Percentiles rank a stretch among this genome's conserved stretches.
These are phyloP conservation scores for Fonsecaea pedrosoi DNA, from an alignment of 2,329 filamentous ascomycete species.

Conservation along the genomic window DNA sequence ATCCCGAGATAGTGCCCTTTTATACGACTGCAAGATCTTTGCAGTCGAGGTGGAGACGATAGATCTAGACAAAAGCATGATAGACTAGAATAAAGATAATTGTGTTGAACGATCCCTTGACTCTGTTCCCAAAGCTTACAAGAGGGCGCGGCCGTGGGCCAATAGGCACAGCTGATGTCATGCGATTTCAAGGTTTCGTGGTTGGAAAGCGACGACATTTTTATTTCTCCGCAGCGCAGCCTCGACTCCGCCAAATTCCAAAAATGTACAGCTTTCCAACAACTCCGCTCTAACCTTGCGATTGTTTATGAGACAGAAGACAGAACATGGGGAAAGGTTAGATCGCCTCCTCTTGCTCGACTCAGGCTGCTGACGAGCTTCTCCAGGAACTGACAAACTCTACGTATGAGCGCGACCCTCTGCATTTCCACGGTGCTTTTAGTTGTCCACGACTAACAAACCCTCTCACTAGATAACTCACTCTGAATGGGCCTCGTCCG, in stretches of 20 bases:
- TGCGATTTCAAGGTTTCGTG: background rate
- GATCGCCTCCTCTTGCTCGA: constrained; percentile 35
- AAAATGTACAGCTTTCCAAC: background rate
- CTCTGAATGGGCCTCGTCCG: constrained; percentile 93
- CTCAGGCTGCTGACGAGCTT: constrained; percentile 29
- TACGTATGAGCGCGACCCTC: constrained; percentile 49
- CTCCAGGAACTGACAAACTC: constrained; percentile 57
- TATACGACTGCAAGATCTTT: background rate
- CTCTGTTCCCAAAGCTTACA: too few relatives aligned
- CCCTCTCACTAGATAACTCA: constrained; percentile 75
- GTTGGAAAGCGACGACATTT: background rate
- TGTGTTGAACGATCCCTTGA: background rate
- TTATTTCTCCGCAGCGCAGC: background rate
- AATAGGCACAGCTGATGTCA: too few relatives aligned
- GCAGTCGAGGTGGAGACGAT: background rate
- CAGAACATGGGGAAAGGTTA: constrained; percentile 50
- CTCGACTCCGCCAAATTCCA: background rate
- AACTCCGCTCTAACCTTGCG: background rate
- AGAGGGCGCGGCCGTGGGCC: too few relatives aligned
- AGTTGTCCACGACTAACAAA: background rate
- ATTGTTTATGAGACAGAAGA: background rate
- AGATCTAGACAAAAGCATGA: background rate
- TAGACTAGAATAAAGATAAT: background rate
- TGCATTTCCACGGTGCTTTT: background rate
- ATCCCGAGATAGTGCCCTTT: constrained; percentile 28